A percentile compares a stretch with the other conserved stretches of the same genome.
These are phyloP conservation scores for Neocucurbitaria cava DNA, from an alignment of 2,329 filamentous ascomycete species.

Conservation along the genomic window DNA sequence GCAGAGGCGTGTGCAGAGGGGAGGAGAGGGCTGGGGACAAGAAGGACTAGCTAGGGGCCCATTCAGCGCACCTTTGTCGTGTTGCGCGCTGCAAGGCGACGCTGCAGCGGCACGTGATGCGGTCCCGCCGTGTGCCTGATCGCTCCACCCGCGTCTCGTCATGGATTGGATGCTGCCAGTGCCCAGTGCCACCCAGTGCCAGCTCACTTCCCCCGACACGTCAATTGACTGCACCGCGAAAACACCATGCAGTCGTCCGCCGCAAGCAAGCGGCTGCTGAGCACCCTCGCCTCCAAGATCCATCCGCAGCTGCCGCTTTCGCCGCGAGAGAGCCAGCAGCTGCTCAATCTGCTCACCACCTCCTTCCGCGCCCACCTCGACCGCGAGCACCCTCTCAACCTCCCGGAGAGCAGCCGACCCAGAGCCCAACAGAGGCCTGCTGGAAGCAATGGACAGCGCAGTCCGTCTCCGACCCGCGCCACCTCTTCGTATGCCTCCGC, in stretches of 20 bases:
- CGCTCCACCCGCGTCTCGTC: slow-evolving; percentile 9
- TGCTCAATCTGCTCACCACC: slow-evolving; percentile 66
- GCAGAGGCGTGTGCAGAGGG: slow-evolving; percentile 15
- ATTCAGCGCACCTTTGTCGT: neutral
- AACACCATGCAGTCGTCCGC: slow-evolving; percentile 60
- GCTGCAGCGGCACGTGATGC: neutral
- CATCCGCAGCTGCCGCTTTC: slow-evolving; percentile 61
- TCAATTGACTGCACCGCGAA: slow-evolving; percentile 2
- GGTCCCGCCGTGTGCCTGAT: neutral
- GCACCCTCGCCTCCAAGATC: slow-evolving; percentile 60
- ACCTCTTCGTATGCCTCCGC: slow-evolving; percentile 50
- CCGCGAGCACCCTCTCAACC: slow-evolving; percentile 57
- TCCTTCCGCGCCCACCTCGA: slow-evolving; percentile 71
- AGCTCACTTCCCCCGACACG: neutral
- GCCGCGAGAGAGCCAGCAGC: slow-evolving; percentile 63
- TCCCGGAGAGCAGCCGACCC: slow-evolving; percentile 12
- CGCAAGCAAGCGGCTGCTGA: slow-evolving; percentile 45
- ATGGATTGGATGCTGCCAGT: too few relatives aligned
- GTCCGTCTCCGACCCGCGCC: slow-evolving; percentile 11
- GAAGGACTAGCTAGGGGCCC: neutral
- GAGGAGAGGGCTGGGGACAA: slow-evolving; percentile 13
- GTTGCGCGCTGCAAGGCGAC: neutral
- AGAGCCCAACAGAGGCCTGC: slow-evolving; percentile 4
- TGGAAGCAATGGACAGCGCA: slow-evolving; percentile 10
- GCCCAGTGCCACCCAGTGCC: neutral